These are phyloP conservation scores for Calocera cornea DNA, from an alignment of 768 basidiomycete genomes.

Conservation along the genomic window DNA sequence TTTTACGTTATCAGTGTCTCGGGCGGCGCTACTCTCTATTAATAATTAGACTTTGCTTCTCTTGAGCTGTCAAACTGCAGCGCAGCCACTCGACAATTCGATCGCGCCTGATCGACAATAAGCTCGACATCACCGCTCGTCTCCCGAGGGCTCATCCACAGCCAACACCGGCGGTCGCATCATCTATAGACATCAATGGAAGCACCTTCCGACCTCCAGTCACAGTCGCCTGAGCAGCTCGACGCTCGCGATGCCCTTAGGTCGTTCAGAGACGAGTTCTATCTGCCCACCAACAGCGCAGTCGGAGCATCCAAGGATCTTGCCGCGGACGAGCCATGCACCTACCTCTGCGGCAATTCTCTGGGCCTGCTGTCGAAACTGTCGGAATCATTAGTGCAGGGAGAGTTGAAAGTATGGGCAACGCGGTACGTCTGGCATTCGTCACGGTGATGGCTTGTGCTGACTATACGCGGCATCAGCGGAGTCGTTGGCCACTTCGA, in stretches of 20 bases:
- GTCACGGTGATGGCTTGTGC: conserved; percentile 31
- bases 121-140: neutral
- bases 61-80: neutral
- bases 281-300: conserved; percentile 11
- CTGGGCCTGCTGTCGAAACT: conserved; percentile 69
- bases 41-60: neutral
- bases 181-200: neutral
- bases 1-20: conserved; percentile 3
- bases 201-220: neutral
- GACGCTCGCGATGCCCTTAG: conserved; percentile 12
- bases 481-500: conserved; percentile 80
- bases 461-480: conserved; percentile 29
- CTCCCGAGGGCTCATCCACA: neutral
- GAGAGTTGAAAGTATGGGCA: conserved; percentile 79
- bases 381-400: conserved; percentile 54
- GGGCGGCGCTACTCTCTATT: neutral
- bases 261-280: conserved; percentile 13
- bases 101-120: neutral
- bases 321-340: conserved; percentile 39
- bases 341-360: conserved; percentile 94
- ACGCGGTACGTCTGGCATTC: conserved; percentile 28
- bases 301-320: conserved; percentile 10
- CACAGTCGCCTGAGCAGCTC: conserved; percentile 3
- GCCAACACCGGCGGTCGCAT: neutral
- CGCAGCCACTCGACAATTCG: neutral